These are phyloP conservation scores for Hirsutella thompsonii DNA, from an alignment of 2,329 filamentous ascomycete genomes.

Conservation along the genomic window DNA sequence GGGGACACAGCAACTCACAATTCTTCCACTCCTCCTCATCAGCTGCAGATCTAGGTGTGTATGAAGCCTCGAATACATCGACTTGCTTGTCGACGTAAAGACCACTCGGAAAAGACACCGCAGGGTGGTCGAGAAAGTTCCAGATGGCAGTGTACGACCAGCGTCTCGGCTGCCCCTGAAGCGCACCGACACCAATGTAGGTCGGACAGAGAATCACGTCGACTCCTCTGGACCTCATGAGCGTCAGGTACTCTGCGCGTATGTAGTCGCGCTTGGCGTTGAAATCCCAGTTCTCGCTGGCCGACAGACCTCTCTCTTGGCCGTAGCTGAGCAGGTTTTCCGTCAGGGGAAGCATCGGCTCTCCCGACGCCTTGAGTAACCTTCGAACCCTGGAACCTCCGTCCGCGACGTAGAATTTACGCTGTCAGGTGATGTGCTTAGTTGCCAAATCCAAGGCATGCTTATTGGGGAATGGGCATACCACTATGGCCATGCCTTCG, in stretches of 20 bases:
- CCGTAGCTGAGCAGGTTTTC: neutral
- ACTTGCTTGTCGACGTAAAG: neutral
- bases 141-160: neutral
- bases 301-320: neutral
- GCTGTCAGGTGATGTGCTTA: neutral
- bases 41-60: neutral
- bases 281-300: neutral
- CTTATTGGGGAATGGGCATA: neutral
- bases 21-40: neutral
- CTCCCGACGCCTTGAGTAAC: neutral
- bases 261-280: neutral
- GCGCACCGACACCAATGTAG: neutral
- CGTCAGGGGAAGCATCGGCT: neutral
- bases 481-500: neutral
- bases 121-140: neutral
- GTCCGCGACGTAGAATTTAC: neutral
- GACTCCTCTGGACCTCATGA: neutral
- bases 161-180: neutral
- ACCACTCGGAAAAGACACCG: neutral
- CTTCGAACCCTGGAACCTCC: neutral
- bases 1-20: neutral
- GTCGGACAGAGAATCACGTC: neutral
- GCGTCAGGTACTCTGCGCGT: neutral
- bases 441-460: neutral
- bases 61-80: neutral